Evolutionary conservation across 2,329 filamentous ascomycete genomes (phyloP).

Genomic region (Botrytis porri): DNA sequence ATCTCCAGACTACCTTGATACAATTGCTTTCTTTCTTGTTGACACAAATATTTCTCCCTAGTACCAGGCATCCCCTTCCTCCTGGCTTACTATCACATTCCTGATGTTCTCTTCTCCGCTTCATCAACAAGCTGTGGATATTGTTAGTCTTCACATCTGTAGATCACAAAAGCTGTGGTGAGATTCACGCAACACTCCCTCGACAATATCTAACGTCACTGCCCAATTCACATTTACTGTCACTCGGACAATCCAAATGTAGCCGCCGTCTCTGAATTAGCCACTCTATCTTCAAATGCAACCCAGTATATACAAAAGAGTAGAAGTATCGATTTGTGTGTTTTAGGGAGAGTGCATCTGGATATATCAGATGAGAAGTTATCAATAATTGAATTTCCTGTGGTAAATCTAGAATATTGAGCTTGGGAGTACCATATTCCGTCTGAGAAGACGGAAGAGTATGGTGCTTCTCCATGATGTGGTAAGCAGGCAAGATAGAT

Average conservation of each 20-base stretch:
- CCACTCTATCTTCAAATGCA: conserved; percentile 66
- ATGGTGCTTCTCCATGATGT: background rate
- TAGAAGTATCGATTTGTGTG: conserved; percentile 64
- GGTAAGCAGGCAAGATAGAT: background rate
- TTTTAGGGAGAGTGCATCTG: conserved; percentile 68
- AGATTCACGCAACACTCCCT: conserved; percentile 55
- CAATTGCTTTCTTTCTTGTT: background rate
- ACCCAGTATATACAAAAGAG: conserved; percentile 60
- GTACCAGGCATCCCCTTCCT: conserved; percentile 36
- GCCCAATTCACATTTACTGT: conserved; percentile 54
- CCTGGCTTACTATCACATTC: conserved; percentile 50
- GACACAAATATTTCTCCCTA: conserved; percentile 24
- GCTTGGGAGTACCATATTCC: background rate
- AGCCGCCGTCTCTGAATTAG: conserved; percentile 60
- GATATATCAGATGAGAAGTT: conserved; percentile 59
- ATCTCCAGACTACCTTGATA: background rate
- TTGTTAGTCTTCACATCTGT: background rate
- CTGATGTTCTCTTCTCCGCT: conserved; percentile 55
- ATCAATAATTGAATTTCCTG: conserved; percentile 67
- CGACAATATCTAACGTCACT: conserved; percentile 60
- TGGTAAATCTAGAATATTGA: conserved; percentile 45
- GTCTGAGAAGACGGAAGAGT: background rate
- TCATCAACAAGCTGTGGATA: conserved; percentile 52
- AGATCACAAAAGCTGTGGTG: background rate
- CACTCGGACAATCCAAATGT: conserved; percentile 64